A percentile compares a stretch with the other conserved stretches of the same genome.
Conservation (phyloP, 306 rosid species). For the Ochetophila trinervis region DNA sequence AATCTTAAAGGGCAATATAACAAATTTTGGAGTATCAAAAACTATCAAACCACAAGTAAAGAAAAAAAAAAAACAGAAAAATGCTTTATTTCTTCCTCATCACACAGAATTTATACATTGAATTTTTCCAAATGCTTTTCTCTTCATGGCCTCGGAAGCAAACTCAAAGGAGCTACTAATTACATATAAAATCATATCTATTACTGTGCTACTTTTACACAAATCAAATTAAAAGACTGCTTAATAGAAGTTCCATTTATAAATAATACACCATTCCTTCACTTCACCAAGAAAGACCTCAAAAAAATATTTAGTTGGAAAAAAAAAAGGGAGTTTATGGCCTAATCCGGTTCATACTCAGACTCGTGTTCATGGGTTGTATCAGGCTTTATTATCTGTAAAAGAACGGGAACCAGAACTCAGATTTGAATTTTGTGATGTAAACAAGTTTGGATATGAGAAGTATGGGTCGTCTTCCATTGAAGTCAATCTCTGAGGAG, state of each 20-base stretch:
- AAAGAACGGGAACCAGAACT: conserved; percentile 47
- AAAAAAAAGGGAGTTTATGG: background rate
- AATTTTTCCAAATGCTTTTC: background rate
- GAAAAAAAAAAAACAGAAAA: too few species aligned
- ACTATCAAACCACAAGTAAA: too few species aligned
- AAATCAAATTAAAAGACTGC: conserved; percentile 1
- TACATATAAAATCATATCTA: background rate
- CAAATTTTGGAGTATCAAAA: background rate
- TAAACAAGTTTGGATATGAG: conserved; percentile 77
- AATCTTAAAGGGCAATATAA: background rate
- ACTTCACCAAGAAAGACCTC: conserved; percentile 30
- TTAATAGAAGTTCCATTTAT: background rate
- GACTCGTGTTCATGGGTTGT: conserved; percentile 38
- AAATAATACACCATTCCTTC: conserved; percentile 8
- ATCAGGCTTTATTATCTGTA: conserved; percentile 31
- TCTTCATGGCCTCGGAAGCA: background rate
- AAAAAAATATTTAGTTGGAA: background rate
- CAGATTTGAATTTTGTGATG: conserved; percentile 47
- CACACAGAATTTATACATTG: conserved; percentile 29
- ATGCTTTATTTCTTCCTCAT: background rate
- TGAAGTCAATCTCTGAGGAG: conserved; percentile 64
- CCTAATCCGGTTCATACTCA: background rate
- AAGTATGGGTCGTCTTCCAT: conserved; percentile 77
- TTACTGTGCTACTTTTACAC: conserved; percentile 1
- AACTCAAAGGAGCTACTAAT: background rate